Percentiles rank a stretch among this genome's conserved stretches.
These are phyloP conservation scores for Saturnispora mendoncae DNA, from an alignment of 805 yeast genomes.

Conservation along the genomic window DNA sequence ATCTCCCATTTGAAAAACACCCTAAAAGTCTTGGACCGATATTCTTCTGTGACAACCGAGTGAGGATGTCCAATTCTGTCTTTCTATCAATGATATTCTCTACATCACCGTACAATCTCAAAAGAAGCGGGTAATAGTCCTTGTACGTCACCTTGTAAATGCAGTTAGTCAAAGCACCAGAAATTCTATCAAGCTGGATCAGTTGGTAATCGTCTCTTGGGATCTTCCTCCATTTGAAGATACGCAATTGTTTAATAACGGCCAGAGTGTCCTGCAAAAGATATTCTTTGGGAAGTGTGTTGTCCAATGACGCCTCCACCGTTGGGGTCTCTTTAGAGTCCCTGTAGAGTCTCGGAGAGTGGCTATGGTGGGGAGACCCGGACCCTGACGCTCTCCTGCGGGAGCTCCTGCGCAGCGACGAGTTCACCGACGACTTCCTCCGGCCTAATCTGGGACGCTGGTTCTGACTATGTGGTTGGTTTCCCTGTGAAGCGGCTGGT, in stretches of 20 bases:
- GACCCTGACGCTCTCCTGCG: background rate
- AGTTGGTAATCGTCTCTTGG: conserved; percentile 31
- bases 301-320: conserved; percentile 57
- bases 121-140: conserved; percentile 48
- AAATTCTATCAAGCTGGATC: conserved; percentile 55
- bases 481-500: too few species aligned
- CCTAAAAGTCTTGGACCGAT: conserved; percentile 90
- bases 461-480: too few species aligned
- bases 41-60: conserved; percentile 61
- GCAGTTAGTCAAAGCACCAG: conserved; percentile 91
- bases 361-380: too few species aligned
- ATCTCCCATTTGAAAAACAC: conserved; percentile 83
- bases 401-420: background rate
- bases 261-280: conserved; percentile 73
- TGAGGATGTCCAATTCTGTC: conserved; percentile 62
- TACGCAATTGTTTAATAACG: conserved; percentile 50
- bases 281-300: conserved; percentile 72
- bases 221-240: conserved; percentile 73
- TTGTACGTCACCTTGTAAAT: conserved; percentile 55
- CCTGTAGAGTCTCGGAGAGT: background rate
- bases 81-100: conserved; percentile 82
- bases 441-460: too few species aligned
- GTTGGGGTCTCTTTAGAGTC: background rate
- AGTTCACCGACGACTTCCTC: too few species aligned
- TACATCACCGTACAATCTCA: conserved; percentile 85